Percentiles rank a stretch among this genome's conserved stretches.
Conservation (phyloP, 2,329 filamentous ascomycete genomes). For the Botrytis squamosa region DNA sequence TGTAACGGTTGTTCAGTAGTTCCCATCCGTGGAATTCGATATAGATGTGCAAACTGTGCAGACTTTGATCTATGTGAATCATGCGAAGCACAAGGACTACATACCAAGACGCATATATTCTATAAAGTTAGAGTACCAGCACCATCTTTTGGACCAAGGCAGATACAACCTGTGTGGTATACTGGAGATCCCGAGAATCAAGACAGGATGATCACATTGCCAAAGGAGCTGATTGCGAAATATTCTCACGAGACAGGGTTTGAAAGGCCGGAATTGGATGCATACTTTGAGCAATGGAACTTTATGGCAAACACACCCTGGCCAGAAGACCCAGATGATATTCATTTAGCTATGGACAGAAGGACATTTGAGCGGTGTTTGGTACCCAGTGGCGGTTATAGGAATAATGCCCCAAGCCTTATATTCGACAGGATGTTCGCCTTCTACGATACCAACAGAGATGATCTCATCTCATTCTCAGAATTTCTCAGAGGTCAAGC, state of each 20-base stretch:
- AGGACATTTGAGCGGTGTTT: slow-evolving; percentile 91
- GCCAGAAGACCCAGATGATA: slow-evolving; percentile 73
- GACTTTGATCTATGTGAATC: slow-evolving; percentile 95
- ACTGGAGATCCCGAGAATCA: slow-evolving; percentile 72
- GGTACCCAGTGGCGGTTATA: slow-evolving; percentile 77
- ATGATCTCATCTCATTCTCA: slow-evolving; percentile 86
- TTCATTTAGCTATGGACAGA: slow-evolving; percentile 83
- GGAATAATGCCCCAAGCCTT: slow-evolving; percentile 77
- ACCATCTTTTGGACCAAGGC: slow-evolving; percentile 76
- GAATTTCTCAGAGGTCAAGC: slow-evolving; percentile 87
- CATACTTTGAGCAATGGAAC: slow-evolving; percentile 94
- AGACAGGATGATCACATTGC: slow-evolving; percentile 63
- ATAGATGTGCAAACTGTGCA: slow-evolving; percentile 91
- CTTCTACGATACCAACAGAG: slow-evolving; percentile 89
- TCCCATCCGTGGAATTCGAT: slow-evolving; percentile 88
- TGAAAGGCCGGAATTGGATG: slow-evolving; percentile 85
- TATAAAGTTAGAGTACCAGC: slow-evolving; percentile 93
- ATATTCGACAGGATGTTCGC: slow-evolving; percentile 96
- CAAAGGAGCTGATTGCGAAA: slow-evolving; percentile 63
- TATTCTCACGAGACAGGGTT: slow-evolving; percentile 72
- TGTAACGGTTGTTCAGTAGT: slow-evolving; percentile 87
- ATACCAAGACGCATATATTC: slow-evolving; percentile 91
- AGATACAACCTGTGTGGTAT: slow-evolving; percentile 82
- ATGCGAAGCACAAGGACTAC: slow-evolving; percentile 73
- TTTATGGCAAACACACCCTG: slow-evolving; percentile 88